Evolutionary conservation across 257 asterid genomes (phyloP).

Genomic region (Forsythia suspensa): DNA sequence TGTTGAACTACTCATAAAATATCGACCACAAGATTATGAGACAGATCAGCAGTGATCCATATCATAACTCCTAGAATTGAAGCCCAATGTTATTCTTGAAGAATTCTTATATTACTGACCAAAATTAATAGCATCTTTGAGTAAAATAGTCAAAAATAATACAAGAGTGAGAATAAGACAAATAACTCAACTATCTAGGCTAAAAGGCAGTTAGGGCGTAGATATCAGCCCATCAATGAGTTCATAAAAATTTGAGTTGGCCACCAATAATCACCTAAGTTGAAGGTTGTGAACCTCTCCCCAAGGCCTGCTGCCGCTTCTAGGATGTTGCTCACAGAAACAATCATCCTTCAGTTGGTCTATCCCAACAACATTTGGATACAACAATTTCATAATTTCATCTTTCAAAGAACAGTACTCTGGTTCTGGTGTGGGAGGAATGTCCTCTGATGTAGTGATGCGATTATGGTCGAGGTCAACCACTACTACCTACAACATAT

Average conservation of each 20-base stretch:
- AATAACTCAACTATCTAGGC: slow-evolving; percentile 11
- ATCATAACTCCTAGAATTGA: background rate
- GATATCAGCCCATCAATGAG: slow-evolving; percentile 18
- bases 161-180: slow-evolving; percentile 11
- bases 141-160: background rate
- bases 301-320: slow-evolving; percentile 72
- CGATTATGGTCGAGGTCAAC: slow-evolving; percentile 93
- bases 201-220: slow-evolving; percentile 11
- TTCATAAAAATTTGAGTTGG: slow-evolving; percentile 18
- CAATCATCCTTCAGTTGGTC: slow-evolving; percentile 70
- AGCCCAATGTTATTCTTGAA: background rate
- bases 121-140: slow-evolving; percentile 11
- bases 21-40: background rate
- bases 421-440: slow-evolving; percentile 94
- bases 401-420: slow-evolving; percentile 78
- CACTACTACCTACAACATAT: slow-evolving; percentile 76
- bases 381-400: slow-evolving; percentile 64
- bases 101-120: slow-evolving; percentile 3
- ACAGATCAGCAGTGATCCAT: background rate
- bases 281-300: slow-evolving; percentile 82
- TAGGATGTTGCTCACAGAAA: slow-evolving; percentile 45
- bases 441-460: slow-evolving; percentile 88
- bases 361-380: slow-evolving; percentile 85
- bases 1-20: background rate
- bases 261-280: slow-evolving; percentile 62